A percentile compares a stretch with the other conserved stretches of the same genome.
These are phyloP conservation scores for Thuja plicata DNA, from an alignment of 83 land plant genomes.

Conservation along the genomic window DNA sequence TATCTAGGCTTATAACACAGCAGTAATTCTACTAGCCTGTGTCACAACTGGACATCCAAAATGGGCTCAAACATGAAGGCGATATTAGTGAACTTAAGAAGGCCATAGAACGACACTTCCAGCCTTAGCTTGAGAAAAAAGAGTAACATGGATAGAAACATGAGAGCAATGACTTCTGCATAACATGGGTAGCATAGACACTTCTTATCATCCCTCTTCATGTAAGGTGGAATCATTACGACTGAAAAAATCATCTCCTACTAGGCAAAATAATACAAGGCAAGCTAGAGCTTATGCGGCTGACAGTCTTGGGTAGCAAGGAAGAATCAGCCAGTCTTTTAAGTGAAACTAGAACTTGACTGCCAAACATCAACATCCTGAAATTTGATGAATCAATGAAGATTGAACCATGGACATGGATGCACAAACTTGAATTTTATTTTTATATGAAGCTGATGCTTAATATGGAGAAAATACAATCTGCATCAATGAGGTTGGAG, in stretches of 20 bases:
- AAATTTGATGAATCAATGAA: background rate
- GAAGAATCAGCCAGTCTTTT: background rate
- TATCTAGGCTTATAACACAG: background rate
- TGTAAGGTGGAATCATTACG: background rate
- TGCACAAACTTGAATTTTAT: background rate
- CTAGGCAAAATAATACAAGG: background rate
- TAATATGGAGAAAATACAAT: background rate
- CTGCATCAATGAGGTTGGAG: background rate
- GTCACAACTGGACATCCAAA: background rate
- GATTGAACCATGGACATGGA: background rate
- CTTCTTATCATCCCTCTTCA: background rate
- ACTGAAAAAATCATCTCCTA: background rate
- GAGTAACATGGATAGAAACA: background rate
- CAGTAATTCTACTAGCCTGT: background rate
- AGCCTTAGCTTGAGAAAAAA: background rate
- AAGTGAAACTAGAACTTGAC: background rate
- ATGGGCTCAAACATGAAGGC: background rate
- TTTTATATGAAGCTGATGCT: background rate
- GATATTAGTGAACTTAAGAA: background rate
- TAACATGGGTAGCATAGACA: background rate
- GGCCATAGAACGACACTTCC: background rate
- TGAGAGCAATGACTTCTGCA: background rate
- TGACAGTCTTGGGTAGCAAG: background rate
- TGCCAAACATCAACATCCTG: background rate
- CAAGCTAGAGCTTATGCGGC: background rate